Evolutionary conservation across 345 rosid species (phyloP), one percentile per base, ranked within the genome.

Genomic region (Rhodamnia rubescens): DNA sequence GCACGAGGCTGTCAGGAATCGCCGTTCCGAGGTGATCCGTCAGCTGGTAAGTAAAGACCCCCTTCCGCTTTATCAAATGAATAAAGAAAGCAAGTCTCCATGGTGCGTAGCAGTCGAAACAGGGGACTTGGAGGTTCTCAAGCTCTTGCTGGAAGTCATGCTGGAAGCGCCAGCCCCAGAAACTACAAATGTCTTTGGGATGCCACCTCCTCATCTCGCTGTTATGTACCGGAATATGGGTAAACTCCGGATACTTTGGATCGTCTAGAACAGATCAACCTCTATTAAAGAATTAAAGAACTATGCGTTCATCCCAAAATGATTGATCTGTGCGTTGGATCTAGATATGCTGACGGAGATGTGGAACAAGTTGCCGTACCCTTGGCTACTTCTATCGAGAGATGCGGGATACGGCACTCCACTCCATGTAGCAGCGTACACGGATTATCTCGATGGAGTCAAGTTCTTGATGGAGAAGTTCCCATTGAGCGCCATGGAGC

Each of bases 21-120:
- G 69, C 32, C 18, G 1, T 12, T n/a, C 5, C 1, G 4, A 58
- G 18, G 69, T 58, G 69, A 58, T n/a, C 4, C 69, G 8, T n/a
- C 32, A 0, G 69, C 36, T 58, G 32, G 32, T 58, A 5, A 58
- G 16, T 11, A 2, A 12, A 58, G 69, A n/a, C 1, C 36, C 32
- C 3, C 0, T 0, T n/a, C 69, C 1, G 69, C 8, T 58, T 18
- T n/a, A 11, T 12, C 36, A 12, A 11, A 3, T 0, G 3, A 58
- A n/a, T 2, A 58, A 12, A 0, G 32, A 58, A 58, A 58, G 36
- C 3, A 58, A 58, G 69, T 58, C 69, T n/a, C 32, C 32, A 0
- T 12, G 32, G 69, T n/a, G 18, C 36, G 4, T 58, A 58, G 69
- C 69, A 12, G 1, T 58, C 8, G 69, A 58, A 58, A 58, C 69